Conservation (phyloP, 2,329 filamentous ascomycete species). For the Leptosphaerulina australis region DNA sequence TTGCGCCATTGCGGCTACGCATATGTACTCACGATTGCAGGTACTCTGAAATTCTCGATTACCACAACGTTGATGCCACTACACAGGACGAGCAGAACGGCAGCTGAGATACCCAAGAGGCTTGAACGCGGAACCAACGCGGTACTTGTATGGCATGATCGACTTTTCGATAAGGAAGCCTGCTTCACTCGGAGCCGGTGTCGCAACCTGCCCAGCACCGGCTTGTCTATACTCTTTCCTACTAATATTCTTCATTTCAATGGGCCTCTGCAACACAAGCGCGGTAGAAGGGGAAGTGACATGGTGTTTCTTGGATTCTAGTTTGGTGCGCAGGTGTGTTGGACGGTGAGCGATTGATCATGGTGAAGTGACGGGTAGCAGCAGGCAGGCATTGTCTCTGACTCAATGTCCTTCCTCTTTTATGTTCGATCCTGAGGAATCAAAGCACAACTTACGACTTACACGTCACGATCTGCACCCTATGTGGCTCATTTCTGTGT, state of each 20-base stretch:
- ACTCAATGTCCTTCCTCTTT: slow-evolving; percentile 15
- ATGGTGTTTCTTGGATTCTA: slow-evolving; percentile 18
- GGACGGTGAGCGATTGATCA: slow-evolving; percentile 6
- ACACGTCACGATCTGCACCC: neutral
- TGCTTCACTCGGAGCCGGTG: slow-evolving; percentile 20
- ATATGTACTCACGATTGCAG: slow-evolving; percentile 55
- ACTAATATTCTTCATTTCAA: slow-evolving; percentile 25
- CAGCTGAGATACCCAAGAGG: slow-evolving; percentile 29
- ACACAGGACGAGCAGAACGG: slow-evolving; percentile 44
- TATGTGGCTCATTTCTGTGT: neutral
- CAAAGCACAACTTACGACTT: slow-evolving; percentile 18
- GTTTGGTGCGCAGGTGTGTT: slow-evolving; percentile 8
- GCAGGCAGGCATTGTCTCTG: slow-evolving; percentile 5
- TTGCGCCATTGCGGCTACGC: too few relatives aligned
- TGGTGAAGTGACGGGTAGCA: slow-evolving; percentile 17
- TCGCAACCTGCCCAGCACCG: slow-evolving; percentile 23
- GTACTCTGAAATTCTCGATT: slow-evolving; percentile 99
- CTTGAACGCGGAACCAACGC: slow-evolving; percentile 17
- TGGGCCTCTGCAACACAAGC: slow-evolving; percentile 19
- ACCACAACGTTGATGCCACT: slow-evolving; percentile 88
- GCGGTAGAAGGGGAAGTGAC: slow-evolving; percentile 26
- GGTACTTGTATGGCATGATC: slow-evolving; percentile 20
- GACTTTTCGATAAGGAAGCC: slow-evolving; percentile 21
- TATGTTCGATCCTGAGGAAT: slow-evolving; percentile 18
- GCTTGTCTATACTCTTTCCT: slow-evolving; percentile 26